Evolutionary conservation across 352 stramenopile genomes (phyloP), one percentile per base, ranked within the genome.

Genomic region (Phytopythium vexans): DNA sequence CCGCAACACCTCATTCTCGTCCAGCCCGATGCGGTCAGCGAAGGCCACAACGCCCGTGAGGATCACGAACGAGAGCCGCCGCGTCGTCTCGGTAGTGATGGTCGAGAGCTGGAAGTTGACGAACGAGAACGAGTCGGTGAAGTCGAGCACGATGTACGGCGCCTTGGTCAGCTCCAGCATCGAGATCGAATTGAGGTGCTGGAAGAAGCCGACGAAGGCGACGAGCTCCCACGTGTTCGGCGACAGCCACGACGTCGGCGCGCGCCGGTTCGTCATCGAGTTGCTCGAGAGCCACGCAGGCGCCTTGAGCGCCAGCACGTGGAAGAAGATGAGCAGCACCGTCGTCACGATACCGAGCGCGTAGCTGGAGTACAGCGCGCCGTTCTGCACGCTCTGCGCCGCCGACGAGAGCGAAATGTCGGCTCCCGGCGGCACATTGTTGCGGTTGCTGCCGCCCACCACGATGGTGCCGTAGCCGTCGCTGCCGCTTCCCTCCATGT

Each of bases 91-190:
- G 10, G 72, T 74, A 16, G 70, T 64, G 53, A 77, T 54, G 6
- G 69, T 62, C 27, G 70, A 62, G 9, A 86, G 11, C 16, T 88
- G 67, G 43, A 86, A 70, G 43, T 86, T 89, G 3, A 69, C 64
- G 61, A 79, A 93, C 9, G 80, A 81, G 54, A 93, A 88, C 48
- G 78, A 83, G 49, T 93, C 82, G 5, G 74, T 82, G 39, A 89
- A 91, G 49, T 88, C 74, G 36, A 90, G 51, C 32, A 88, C 70
- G 41, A 88, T 77, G 53, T 89, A 76, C 50, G 82, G 82, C n/a
- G 80, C 74, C 48, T 90, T 89, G 11, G 72, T 82, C 10, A 89
- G 57, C 45, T 83, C 76, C n/a, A 86, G 60, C 68, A 89, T 80
- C 33, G 79, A 89, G 40, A 92, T 70, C 15, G 79, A 86, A 45